Percentiles rank a stretch among this genome's conserved stretches.
phyloP scores from a whole-genome alignment of 768 basidiomycete genomes.

The Lactifluus piperatus region DNA sequence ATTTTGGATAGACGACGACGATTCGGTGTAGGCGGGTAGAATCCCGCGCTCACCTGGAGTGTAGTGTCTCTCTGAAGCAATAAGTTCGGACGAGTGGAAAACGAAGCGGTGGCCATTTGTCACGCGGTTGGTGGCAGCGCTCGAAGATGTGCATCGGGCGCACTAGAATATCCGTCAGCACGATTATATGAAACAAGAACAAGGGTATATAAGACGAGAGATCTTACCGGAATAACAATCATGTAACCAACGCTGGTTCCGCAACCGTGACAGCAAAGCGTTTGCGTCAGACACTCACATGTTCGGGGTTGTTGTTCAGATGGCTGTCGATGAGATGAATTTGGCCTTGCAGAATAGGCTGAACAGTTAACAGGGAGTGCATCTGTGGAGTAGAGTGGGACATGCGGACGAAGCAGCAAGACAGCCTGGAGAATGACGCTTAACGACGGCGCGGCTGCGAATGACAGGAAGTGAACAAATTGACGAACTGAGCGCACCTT shows the following conservation, averaged over 20 bases:
- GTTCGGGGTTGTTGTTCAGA: constrained; percentile 37
- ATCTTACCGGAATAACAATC: constrained; percentile 60
- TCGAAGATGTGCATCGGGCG: constrained; percentile 62
- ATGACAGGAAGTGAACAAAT: constrained; percentile 2
- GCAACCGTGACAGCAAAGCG: constrained; percentile 72
- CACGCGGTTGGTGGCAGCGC: constrained; percentile 53
- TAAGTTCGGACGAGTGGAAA: constrained; percentile 68
- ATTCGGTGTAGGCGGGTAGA: constrained; percentile 13
- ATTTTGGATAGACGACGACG: constrained; percentile 8
- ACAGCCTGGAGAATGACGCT: constrained; percentile 54
- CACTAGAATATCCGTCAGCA: constrained; percentile 35
- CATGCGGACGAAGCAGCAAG: constrained; percentile 69
- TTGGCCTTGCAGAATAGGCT: constrained; percentile 41
- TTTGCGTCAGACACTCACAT: constrained; percentile 81
- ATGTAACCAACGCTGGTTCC: constrained; percentile 69
- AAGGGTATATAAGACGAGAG: constrained; percentile 1
- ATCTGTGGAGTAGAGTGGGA: constrained; percentile 78
- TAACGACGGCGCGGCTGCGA: no score
- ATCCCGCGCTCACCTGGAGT: constrained; percentile 51
- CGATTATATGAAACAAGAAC: neutral
- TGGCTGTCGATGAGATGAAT: constrained; percentile 26
- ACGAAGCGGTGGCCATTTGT: constrained; percentile 86
- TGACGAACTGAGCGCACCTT: constrained; percentile 37
- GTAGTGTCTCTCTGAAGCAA: constrained; percentile 54
- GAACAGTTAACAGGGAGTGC: constrained; percentile 73